Evolutionary conservation across 306 rosid species (phyloP).

Genomic region (Begonia masoniana): DNA sequence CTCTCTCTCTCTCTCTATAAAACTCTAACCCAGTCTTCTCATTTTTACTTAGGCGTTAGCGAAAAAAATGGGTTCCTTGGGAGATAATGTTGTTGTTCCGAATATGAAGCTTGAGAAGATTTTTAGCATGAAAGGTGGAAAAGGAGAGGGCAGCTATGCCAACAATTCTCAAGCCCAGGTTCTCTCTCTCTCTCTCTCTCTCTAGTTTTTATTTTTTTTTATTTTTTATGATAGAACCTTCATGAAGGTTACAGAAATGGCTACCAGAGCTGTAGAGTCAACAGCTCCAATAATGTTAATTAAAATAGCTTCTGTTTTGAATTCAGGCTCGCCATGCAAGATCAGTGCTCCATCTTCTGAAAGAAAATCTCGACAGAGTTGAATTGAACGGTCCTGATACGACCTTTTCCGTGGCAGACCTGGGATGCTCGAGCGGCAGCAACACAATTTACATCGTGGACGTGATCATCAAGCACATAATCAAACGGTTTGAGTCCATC

Average conservation of each 20-base stretch:
- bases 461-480: slow-evolving; percentile 63
- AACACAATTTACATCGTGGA: slow-evolving; percentile 71
- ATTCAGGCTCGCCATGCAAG: slow-evolving; percentile 81
- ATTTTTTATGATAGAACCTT: no score
- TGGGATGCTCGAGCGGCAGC: slow-evolving; percentile 83
- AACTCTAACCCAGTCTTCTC: neutral
- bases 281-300: no score
- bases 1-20: neutral
- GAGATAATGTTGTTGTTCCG: slow-evolving; percentile 65
- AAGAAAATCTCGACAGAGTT: slow-evolving; percentile 67
- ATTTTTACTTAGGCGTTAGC: neutral
- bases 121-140: slow-evolving; percentile 95
- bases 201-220: no score
- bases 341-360: slow-evolving; percentile 82
- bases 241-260: no score
- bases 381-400: slow-evolving; percentile 27
- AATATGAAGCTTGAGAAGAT: slow-evolving; percentile 65
- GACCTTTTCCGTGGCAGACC: slow-evolving; percentile 76
- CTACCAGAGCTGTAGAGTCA: no score
- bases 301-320: neutral
- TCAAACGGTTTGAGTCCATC: slow-evolving; percentile 57
- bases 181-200: neutral
- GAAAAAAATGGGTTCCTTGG: slow-evolving; percentile 36
- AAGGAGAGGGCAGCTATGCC: slow-evolving; percentile 90
- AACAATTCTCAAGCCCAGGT: slow-evolving; percentile 92